Evolutionary conservation across 2,329 filamentous ascomycete species (phyloP).

Genomic region (Zymoseptoria ardabiliae): DNA sequence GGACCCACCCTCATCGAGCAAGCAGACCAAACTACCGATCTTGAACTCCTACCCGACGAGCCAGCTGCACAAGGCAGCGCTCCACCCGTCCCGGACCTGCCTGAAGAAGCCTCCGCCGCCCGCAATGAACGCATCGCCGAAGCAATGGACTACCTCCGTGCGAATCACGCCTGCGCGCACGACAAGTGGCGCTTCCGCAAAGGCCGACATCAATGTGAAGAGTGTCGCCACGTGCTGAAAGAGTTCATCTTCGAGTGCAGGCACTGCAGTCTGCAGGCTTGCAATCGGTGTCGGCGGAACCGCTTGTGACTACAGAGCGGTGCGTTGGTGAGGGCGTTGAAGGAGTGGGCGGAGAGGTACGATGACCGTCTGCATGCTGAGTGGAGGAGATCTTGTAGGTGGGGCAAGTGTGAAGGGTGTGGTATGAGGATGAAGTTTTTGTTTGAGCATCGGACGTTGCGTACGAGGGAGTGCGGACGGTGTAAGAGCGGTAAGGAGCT

Average conservation of each 20-base stretch:
- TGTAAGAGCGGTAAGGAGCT: background rate
- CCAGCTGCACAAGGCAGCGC: background rate
- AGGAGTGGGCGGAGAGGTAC: background rate
- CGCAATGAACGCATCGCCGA: slow-evolving; percentile 25
- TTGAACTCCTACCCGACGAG: background rate
- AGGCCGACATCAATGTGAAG: slow-evolving; percentile 37
- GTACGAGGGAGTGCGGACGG: background rate
- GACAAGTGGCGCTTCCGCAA: slow-evolving; percentile 30
- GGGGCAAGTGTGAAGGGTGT: background rate
- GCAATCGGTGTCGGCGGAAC: slow-evolving; percentile 42
- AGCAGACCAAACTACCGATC: background rate
- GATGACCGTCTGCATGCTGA: background rate
- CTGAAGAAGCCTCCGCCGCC: slow-evolving; percentile 4
- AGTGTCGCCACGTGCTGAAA: slow-evolving; percentile 36
- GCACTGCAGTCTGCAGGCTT: slow-evolving; percentile 41
- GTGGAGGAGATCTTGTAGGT: background rate
- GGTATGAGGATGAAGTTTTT: background rate
- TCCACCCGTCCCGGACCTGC: background rate
- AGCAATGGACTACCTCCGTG: slow-evolving; percentile 26
- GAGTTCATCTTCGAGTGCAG: slow-evolving; percentile 37
- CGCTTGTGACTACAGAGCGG: slow-evolving; percentile 27
- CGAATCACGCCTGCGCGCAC: slow-evolving; percentile 39
- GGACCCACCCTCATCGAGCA: background rate
- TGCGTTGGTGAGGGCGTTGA: background rate
- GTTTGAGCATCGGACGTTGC: background rate